Evolutionary conservation across 2,329 filamentous ascomycete genomes (phyloP).

Genomic region (Leptographium wingfieldii): DNA sequence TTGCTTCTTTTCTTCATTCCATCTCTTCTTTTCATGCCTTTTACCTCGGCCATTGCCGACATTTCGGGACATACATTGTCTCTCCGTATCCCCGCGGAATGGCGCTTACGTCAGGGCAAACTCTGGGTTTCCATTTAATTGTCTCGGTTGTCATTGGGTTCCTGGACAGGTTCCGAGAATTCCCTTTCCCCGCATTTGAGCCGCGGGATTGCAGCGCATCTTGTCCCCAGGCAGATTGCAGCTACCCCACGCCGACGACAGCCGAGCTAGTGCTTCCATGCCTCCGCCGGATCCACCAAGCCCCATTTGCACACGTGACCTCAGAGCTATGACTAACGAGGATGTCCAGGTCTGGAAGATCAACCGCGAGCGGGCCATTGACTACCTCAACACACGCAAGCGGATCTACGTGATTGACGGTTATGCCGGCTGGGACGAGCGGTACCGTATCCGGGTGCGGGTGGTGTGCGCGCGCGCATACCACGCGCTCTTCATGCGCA

Average conservation of each 20-base stretch:
- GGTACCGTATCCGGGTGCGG: constrained; percentile 93
- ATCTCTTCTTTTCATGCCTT: background rate
- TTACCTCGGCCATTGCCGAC: constrained; percentile 2
- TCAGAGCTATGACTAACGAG: constrained; percentile 8
- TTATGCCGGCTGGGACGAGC: constrained; percentile 95
- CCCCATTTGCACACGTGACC: background rate
- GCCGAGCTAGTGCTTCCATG: constrained; percentile 8
- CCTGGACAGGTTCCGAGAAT: background rate
- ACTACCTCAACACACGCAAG: constrained; percentile 98
- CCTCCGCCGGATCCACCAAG: background rate
- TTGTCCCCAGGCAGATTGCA: background rate
- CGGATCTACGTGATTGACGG: constrained; percentile 98
- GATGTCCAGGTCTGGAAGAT: constrained; percentile 85
- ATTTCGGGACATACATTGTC: background rate
- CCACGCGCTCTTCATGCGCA: constrained; percentile 99
- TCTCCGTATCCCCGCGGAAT: background rate
- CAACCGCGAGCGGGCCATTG: constrained; percentile 95
- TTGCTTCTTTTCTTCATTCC: constrained; percentile 1
- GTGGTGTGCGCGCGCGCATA: constrained; percentile 98
- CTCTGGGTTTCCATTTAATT: background rate
- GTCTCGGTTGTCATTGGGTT: background rate
- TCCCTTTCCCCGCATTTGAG: background rate
- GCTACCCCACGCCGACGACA: constrained; percentile 8
- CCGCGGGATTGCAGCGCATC: background rate
- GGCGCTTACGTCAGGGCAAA: constrained; percentile 1